Evolutionary conservation across 768 basidiomycete species (phyloP), one percentile per base, ranked within the genome.

Genomic region (Russula dissimulans): DNA sequence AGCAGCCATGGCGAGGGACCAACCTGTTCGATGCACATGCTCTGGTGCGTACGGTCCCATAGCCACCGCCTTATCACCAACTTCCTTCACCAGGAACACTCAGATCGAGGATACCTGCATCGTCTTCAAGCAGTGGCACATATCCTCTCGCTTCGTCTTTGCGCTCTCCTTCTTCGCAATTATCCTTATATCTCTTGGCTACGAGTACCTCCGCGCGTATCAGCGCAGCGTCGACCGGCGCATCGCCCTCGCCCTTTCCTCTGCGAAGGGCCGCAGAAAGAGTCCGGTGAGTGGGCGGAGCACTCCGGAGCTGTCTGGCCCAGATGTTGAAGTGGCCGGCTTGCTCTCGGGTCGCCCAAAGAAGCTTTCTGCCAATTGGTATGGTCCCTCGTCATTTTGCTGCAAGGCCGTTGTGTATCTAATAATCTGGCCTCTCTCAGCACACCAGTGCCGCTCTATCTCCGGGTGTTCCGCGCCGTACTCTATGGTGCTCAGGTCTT

Each of bases 101-200:
- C 81, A 91, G 57, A 80, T 89, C 66, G 72, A 84, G 70, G 78
- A 89, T 73, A 89, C 89, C 47, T 92, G 89, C 74, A 77, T 91
- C 72, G 85, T 93, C 73, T 91, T 91, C 75, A 74, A 69, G 14
- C 77, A 79, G 62, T 93, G 90, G 88, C 89, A 91, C 74, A 82
- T 93, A 66, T 74, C 68, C 61, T 79, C 84, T 26, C 73, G 70
- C 52, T 63, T 75, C 59, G 71, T 74, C 29, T 90, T 94, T 69
- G 62, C 84, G 62, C 63, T 85, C 61, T 90, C 89, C 29, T 85
- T 81, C 71, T 46, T 84, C 63, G 79, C 75, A 57, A 83, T 93
- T 71, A 77, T 85, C 57, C 73, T 72, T 0, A 78, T 94, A 32
- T 83, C 88, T 53, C 74, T 90, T n/a, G 73, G 85, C 57, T 93